These are phyloP conservation scores for Albatrellus ellisii DNA, from an alignment of 768 basidiomycete genomes.

Conservation along the genomic window DNA sequence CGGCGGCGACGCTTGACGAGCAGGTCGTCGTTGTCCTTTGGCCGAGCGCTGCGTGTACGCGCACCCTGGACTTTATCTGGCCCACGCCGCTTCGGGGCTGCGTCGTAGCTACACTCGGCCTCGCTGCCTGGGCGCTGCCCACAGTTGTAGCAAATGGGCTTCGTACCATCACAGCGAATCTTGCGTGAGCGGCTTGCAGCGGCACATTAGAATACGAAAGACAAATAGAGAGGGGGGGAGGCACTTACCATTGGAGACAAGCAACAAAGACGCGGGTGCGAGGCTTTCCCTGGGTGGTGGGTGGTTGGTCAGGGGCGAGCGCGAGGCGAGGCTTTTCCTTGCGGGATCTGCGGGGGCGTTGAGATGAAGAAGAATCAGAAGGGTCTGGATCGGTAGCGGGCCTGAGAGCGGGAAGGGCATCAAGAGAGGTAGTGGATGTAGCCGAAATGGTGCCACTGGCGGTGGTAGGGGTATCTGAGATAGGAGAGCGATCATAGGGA, in stretches of 20 bases:
- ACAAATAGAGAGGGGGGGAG: slow-evolving; percentile 4
- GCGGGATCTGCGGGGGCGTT: not conserved
- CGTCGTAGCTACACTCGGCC: slow-evolving; percentile 50
- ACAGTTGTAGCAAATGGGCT: slow-evolving; percentile 67
- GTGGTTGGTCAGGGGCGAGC: slow-evolving; percentile 64
- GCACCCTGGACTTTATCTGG: slow-evolving; percentile 75
- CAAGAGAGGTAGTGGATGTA: not conserved
- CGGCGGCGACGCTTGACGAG: slow-evolving; percentile 14
- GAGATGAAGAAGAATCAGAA: not conserved
- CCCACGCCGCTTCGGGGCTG: slow-evolving; percentile 63
- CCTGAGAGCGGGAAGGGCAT: not conserved
- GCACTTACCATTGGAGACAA: slow-evolving; percentile 58
- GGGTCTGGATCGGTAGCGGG: not conserved
- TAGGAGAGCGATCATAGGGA: not conserved
- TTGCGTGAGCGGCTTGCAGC: slow-evolving; percentile 54
- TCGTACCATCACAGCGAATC: slow-evolving; percentile 74
- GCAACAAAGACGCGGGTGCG: slow-evolving; percentile 68
- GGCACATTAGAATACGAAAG: not conserved
- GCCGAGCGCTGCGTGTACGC: slow-evolving; percentile 44
- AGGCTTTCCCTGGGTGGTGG: slow-evolving; percentile 70
- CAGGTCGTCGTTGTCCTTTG: slow-evolving; percentile 23
- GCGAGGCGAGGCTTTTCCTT: slow-evolving; percentile 38
- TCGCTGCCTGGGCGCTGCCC: slow-evolving; percentile 29
- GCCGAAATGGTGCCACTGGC: not conserved
- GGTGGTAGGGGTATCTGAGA: not conserved